Conservation (phyloP, 257 asterid genomes). For the Buddleja alternifolia region DNA sequence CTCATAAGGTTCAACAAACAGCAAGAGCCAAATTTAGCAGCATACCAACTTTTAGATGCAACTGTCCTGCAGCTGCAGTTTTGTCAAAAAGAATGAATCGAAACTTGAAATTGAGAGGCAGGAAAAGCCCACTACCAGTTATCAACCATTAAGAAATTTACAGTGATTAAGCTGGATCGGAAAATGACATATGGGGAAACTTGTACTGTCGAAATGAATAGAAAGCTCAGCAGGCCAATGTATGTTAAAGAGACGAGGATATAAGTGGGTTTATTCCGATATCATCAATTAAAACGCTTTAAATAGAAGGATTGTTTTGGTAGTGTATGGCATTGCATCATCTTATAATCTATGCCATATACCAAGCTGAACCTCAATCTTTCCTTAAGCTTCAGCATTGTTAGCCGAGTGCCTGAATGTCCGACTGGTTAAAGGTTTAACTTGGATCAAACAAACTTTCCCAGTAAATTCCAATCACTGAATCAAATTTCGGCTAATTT, state of each 20-base stretch:
- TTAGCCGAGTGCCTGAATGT: neutral
- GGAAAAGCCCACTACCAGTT: neutral
- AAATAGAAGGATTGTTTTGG: neutral
- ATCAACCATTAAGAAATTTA: neutral
- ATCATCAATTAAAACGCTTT: neutral
- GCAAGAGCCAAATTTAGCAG: neutral
- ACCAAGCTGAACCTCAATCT: neutral
- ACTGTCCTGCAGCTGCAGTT: neutral
- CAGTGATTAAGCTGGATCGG: neutral
- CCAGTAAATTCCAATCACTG: neutral
- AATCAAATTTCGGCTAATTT: constrained; percentile 3
- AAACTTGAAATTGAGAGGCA: neutral
- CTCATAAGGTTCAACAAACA: too few species aligned
- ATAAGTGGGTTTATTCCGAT: neutral
- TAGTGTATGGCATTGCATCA: neutral
- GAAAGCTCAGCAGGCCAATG: neutral
- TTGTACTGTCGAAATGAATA: neutral
- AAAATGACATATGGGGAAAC: neutral
- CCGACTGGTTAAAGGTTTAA: neutral
- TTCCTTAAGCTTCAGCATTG: neutral
- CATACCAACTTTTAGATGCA: too few species aligned
- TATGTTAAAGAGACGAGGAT: too few species aligned
- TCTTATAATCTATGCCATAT: neutral
- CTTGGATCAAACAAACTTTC: neutral
- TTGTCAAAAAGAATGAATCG: neutral